A percentile compares a stretch with the other conserved stretches of the same genome.
These are phyloP conservation scores for Debaryomyces coudertii DNA, from an alignment of 1,139 yeast species.

Conservation along the genomic window DNA sequence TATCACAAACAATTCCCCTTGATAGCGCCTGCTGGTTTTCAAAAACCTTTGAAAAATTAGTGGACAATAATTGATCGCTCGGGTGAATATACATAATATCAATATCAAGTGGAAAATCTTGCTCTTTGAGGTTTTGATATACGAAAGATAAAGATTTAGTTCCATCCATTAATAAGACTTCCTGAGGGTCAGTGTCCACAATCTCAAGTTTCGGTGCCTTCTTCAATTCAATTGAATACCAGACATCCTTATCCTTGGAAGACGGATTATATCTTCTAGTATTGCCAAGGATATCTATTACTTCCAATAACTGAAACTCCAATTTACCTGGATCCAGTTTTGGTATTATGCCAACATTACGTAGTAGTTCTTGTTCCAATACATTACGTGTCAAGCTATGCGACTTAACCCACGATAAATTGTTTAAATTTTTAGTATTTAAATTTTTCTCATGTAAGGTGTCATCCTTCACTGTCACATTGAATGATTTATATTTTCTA, in stretches of 20 bases:
- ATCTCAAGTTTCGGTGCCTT: constrained; percentile 56
- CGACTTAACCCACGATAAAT: constrained; percentile 29
- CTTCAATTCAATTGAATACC: constrained; percentile 63
- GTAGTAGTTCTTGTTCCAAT: constrained; percentile 40
- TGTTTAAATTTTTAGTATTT: constrained; percentile 12
- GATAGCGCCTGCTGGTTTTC: constrained; percentile 30
- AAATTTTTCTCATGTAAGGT: constrained; percentile 12
- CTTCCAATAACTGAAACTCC: constrained; percentile 65
- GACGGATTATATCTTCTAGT: constrained; percentile 54
- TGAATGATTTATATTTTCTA: constrained; percentile 29
- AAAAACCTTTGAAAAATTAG: constrained; percentile 40
- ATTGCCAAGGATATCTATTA: constrained; percentile 80
- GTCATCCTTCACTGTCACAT: constrained; percentile 24
- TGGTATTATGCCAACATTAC: constrained; percentile 25
- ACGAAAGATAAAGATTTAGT: constrained; percentile 37
- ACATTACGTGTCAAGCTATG: constrained; percentile 34
- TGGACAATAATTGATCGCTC: constrained; percentile 28
- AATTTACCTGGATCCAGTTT: constrained; percentile 54
- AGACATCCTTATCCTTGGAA: constrained; percentile 49
- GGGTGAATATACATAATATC: constrained; percentile 34
- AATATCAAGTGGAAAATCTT: constrained; percentile 54
- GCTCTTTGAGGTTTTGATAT: constrained; percentile 23
- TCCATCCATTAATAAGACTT: constrained; percentile 46
- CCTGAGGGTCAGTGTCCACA: constrained; percentile 40
- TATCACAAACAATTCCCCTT: constrained; percentile 43